Conservation (phyloP, 768 basidiomycete genomes). For the Terana coerulea region DNA sequence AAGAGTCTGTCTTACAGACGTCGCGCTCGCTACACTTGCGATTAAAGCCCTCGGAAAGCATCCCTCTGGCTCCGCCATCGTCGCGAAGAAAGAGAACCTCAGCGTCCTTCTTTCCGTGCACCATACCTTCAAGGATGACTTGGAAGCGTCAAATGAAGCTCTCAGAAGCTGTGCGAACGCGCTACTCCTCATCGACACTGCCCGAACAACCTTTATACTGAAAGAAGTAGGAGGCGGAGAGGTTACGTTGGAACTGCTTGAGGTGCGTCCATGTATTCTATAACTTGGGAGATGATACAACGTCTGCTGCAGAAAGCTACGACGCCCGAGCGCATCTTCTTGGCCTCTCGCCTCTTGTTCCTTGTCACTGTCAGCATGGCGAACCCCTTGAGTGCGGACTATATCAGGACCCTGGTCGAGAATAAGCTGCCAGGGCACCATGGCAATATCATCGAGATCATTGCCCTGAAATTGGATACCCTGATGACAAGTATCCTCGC, state of each 20-base stretch:
- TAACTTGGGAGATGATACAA: background rate
- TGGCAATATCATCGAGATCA: constrained; percentile 56
- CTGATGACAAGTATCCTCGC: constrained; percentile 45
- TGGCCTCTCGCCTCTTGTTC: constrained; percentile 74
- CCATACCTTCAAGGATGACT: constrained; percentile 49
- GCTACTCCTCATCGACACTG: constrained; percentile 61
- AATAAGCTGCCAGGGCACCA: constrained; percentile 47
- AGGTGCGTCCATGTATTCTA: constrained; percentile 38
- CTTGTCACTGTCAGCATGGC: constrained; percentile 57
- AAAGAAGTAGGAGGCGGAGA: constrained; percentile 64
- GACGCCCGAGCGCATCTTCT: constrained; percentile 62
- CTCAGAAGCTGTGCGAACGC: constrained; percentile 79
- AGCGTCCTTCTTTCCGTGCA: constrained; percentile 51
- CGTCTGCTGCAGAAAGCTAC: constrained; percentile 50
- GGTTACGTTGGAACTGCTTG: constrained; percentile 49
- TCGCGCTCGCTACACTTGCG: constrained; percentile 60
- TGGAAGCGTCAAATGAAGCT: constrained; percentile 63
- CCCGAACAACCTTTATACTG: constrained; percentile 53
- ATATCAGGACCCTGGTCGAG: constrained; percentile 61
- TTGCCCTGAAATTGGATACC: constrained; percentile 57
- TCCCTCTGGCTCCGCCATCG: constrained; percentile 59
- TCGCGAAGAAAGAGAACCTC: constrained; percentile 54
- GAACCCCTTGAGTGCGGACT: constrained; percentile 38
- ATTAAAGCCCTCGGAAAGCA: constrained; percentile 75
- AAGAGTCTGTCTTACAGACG: constrained; percentile 43